Conservation (phyloP, 495 filamentous ascomycete genomes). For the Penicillium simplicissimum region DNA sequence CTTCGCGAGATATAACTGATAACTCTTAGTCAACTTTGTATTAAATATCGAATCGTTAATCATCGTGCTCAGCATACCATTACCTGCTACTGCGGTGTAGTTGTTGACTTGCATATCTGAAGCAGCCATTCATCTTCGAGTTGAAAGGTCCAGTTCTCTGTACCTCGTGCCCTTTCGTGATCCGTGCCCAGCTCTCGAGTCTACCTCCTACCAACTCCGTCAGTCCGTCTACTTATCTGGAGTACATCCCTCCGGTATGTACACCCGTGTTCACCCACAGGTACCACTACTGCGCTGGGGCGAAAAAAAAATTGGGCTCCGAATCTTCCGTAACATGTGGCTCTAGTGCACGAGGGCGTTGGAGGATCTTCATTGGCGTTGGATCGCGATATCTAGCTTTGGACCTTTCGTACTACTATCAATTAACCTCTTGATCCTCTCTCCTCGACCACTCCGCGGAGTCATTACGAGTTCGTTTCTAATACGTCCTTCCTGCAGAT, state of each 20-base stretch:
- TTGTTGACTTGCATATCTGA: neutral
- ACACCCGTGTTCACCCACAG: constrained; percentile 3
- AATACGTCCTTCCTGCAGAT: neutral
- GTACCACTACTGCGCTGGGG: constrained; percentile 3
- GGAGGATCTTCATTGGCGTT: constrained; percentile 18
- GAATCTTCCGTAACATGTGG: constrained; percentile 26
- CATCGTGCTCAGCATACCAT: neutral
- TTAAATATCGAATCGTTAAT: neutral
- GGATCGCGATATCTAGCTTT: constrained; percentile 8
- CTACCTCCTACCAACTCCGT: neutral
- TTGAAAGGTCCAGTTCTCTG: neutral
- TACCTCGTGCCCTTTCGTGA: neutral
- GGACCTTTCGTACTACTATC: neutral
- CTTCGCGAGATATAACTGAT: neutral
- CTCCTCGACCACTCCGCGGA: neutral
- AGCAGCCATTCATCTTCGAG: neutral
- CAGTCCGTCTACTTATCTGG: neutral
- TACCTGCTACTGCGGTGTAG: neutral
- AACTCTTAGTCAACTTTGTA: neutral
- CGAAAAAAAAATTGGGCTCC: constrained; percentile 6
- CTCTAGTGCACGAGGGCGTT: constrained; percentile 15
- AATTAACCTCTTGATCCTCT: neutral
- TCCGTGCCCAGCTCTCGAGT: neutral
- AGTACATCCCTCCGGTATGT: constrained; percentile 7
- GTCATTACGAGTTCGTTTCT: neutral